These are phyloP conservation scores for Solanum chilense DNA, from an alignment of 257 asterid species.

Conservation along the genomic window DNA sequence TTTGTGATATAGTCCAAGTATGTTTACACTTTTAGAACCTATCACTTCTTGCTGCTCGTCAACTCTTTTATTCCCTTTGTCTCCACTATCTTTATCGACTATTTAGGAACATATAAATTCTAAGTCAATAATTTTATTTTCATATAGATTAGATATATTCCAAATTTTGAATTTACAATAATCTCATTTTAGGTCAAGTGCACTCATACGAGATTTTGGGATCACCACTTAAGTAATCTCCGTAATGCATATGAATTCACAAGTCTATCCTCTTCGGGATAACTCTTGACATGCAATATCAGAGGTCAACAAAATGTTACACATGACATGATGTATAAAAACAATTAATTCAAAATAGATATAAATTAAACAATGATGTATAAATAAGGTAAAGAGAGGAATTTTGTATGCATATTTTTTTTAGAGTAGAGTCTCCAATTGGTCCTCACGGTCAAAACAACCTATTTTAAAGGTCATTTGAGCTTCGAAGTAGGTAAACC, in stretches of 20 bases:
- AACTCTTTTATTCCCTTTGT: neutral
- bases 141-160: neutral
- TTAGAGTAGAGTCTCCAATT: too few relatives aligned
- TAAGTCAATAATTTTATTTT: neutral
- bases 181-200: neutral
- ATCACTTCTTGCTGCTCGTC: neutral
- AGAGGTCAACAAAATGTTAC: neutral
- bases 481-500: too few relatives aligned
- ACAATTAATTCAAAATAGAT: neutral
- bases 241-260: neutral
- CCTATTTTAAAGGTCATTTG: too few relatives aligned
- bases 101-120: neutral
- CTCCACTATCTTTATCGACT: neutral
- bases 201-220: neutral
- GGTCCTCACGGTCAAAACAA: too few relatives aligned
- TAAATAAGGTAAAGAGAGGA: neutral
- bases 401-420: neutral
- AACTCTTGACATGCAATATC: neutral
- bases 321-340: neutral
- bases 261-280: neutral
- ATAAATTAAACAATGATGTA: neutral
- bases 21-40: neutral
- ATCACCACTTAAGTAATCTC: neutral
- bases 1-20: too few relatives aligned
- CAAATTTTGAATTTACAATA: neutral